phyloP scores from a whole-genome alignment of 2,329 filamentous ascomycete species.

The Dendryphion nanum region DNA sequence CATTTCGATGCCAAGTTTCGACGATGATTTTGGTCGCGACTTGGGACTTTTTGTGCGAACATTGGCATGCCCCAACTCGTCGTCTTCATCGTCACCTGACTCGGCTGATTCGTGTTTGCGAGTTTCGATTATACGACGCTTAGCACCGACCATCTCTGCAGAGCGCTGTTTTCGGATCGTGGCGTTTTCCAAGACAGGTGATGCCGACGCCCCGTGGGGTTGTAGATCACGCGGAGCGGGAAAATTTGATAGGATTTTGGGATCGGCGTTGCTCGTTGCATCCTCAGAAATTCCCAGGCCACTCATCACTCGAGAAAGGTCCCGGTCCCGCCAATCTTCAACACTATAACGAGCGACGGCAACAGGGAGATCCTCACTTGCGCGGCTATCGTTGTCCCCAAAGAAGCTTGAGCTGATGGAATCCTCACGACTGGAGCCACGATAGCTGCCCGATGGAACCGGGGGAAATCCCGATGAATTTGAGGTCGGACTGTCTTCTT shows the following conservation, averaged over 20 bases:
- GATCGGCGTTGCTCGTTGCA: slow-evolving; percentile 42
- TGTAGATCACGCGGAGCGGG: slow-evolving; percentile 35
- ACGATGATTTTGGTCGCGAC: slow-evolving; percentile 50
- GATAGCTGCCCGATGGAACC: slow-evolving; percentile 71
- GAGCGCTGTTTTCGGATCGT: slow-evolving; percentile 63
- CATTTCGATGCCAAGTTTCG: slow-evolving; percentile 94
- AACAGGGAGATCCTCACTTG: slow-evolving; percentile 71
- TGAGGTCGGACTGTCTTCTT: slow-evolving; percentile 80
- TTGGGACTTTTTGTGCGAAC: slow-evolving; percentile 52
- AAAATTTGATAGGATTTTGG: slow-evolving; percentile 25
- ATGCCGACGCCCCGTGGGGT: slow-evolving; percentile 48
- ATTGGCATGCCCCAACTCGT: slow-evolving; percentile 69
- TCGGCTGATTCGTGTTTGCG: slow-evolving; percentile 73
- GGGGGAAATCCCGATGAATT: slow-evolving; percentile 73
- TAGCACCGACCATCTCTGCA: slow-evolving; percentile 70
- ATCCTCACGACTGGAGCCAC: slow-evolving; percentile 78
- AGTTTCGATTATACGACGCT: slow-evolving; percentile 73
- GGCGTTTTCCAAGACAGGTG: slow-evolving; percentile 56
- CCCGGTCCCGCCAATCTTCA: slow-evolving; percentile 72
- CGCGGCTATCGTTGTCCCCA: slow-evolving; percentile 78
- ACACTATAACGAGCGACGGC: slow-evolving; percentile 70
- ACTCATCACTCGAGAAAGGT: slow-evolving; percentile 49
- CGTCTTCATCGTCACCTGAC: slow-evolving; percentile 92
- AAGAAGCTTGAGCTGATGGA: slow-evolving; percentile 87
- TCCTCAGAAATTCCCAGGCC: slow-evolving; percentile 77